A percentile compares a stretch with the other conserved stretches of the same genome.
Evolutionary conservation across 2,329 filamentous ascomycete species (phyloP).

Genomic region (Colletotrichum endophyticum): DNA sequence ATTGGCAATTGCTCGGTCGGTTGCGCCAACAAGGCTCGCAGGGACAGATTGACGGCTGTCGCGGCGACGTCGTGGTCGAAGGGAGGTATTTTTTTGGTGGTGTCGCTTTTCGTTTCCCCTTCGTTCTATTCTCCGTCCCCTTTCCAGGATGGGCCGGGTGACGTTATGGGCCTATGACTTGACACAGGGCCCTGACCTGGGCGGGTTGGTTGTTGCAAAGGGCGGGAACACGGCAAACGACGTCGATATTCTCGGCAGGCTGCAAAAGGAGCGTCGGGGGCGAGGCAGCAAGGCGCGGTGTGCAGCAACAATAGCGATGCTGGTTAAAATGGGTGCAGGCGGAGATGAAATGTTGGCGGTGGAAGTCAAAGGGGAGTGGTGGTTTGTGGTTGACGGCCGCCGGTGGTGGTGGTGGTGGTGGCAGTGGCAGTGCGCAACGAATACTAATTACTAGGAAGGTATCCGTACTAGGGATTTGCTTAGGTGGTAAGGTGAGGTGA

Average conservation of each 20-base stretch:
- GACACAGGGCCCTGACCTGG: constrained; percentile 14
- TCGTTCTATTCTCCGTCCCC: constrained; percentile 17
- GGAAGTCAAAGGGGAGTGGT: background rate
- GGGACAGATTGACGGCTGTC: background rate
- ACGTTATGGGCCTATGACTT: constrained; percentile 19
- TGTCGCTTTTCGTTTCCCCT: constrained; percentile 19
- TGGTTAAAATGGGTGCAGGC: background rate
- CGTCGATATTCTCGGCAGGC: background rate
- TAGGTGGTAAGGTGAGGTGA: background rate
- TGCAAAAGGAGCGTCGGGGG: constrained; percentile 12
- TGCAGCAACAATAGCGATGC: constrained; percentile 8
- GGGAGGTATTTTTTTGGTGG: background rate
- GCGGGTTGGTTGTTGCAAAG: background rate
- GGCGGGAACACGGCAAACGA: background rate
- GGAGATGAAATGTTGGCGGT: constrained; percentile 4
- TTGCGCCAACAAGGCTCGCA: background rate
- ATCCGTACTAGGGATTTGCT: background rate
- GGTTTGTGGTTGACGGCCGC: background rate
- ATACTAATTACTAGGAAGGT: background rate
- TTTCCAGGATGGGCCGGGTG: constrained; percentile 19
- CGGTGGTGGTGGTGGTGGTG: background rate
- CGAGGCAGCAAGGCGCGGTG: background rate
- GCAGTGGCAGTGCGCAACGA: background rate
- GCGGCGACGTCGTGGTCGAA: background rate
- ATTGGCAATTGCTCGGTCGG: background rate